Conservation (phyloP, 2,329 filamentous ascomycete species). For the Pseudopyricularia javanii region DNA sequence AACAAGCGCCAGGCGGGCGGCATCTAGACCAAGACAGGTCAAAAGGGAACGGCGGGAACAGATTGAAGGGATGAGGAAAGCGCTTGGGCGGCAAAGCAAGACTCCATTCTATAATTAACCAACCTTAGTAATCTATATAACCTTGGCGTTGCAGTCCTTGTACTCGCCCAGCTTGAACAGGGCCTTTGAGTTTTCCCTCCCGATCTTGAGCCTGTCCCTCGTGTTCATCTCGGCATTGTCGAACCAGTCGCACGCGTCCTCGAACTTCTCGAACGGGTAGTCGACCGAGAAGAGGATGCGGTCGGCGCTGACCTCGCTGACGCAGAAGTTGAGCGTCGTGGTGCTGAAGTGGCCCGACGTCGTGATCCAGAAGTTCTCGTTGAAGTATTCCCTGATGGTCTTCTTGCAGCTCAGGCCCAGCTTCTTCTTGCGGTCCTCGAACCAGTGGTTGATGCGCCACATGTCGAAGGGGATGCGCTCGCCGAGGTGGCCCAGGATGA, state of each 20-base stretch:
- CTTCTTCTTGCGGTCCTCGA: conserved; percentile 10
- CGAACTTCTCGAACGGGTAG: conserved; percentile 14
- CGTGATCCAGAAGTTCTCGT: conserved; percentile 12
- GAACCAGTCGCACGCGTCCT: conserved; percentile 12
- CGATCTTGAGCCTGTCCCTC: background rate
- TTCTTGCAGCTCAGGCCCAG: conserved; percentile 11
- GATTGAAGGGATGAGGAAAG: no score
- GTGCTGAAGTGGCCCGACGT: conserved; percentile 14
- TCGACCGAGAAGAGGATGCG: conserved; percentile 13
- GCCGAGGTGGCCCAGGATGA: conserved; percentile 26
- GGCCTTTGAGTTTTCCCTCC: background rate
- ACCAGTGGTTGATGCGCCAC: conserved; percentile 12
- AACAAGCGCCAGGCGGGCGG: no score
- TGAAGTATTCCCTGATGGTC: conserved; percentile 13
- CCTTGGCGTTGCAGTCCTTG: background rate
- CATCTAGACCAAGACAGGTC: no score
- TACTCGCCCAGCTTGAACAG: background rate
- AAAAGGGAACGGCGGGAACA: no score
- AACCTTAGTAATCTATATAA: background rate
- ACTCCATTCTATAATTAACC: no score
- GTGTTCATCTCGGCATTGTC: conserved; percentile 7
- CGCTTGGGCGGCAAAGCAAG: no score
- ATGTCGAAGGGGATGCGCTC: conserved; percentile 16
- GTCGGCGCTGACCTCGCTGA: conserved; percentile 10
- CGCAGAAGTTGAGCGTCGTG: conserved; percentile 10